These are phyloP conservation scores for Malassezia sp. DNA, from an alignment of 1,284 basidiomycete genomes.

Conservation along the genomic window DNA sequence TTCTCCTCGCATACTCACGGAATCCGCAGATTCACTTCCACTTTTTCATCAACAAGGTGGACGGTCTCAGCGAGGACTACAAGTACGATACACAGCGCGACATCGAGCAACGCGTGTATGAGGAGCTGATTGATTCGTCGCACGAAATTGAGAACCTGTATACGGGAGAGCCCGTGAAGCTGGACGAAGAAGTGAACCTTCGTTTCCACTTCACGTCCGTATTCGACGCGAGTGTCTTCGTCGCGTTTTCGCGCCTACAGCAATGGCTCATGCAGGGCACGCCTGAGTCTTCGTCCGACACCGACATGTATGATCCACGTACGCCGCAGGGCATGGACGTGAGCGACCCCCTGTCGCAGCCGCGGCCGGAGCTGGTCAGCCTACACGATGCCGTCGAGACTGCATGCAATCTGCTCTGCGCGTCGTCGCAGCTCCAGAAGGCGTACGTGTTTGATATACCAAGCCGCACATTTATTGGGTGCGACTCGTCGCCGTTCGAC, in stretches of 20 bases:
- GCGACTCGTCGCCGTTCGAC: constrained; percentile 84
- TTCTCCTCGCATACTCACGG: constrained; percentile 52
- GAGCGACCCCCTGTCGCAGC: background rate
- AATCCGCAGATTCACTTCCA: constrained; percentile 74
- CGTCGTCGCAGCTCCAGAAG: constrained; percentile 78
- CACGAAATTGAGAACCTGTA: constrained; percentile 7
- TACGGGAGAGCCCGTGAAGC: constrained; percentile 20
- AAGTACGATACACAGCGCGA: constrained; percentile 52
- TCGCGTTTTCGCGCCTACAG: constrained; percentile 63
- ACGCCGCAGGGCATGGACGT: too few species aligned
- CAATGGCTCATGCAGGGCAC: constrained; percentile 52
- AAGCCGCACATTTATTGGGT: constrained; percentile 77
- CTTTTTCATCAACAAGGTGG: constrained; percentile 92
- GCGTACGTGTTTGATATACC: constrained; percentile 81
- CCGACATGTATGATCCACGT: too few species aligned
- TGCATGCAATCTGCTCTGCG: constrained; percentile 26
- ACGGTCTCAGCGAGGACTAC: constrained; percentile 82
- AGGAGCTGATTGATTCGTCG: constrained; percentile 34
- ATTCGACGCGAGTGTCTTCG: constrained; percentile 74
- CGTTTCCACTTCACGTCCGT: constrained; percentile 75
- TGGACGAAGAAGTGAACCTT: constrained; percentile 44
- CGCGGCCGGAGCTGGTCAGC: background rate
- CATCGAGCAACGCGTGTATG: constrained; percentile 36
- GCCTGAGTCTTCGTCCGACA: background rate
- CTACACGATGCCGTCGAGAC: constrained; percentile 27